A percentile compares a stretch with the other conserved stretches of the same genome.
These are phyloP conservation scores for Aspergillus ibericus DNA, from an alignment of 2,329 filamentous ascomycete genomes.

Conservation along the genomic window DNA sequence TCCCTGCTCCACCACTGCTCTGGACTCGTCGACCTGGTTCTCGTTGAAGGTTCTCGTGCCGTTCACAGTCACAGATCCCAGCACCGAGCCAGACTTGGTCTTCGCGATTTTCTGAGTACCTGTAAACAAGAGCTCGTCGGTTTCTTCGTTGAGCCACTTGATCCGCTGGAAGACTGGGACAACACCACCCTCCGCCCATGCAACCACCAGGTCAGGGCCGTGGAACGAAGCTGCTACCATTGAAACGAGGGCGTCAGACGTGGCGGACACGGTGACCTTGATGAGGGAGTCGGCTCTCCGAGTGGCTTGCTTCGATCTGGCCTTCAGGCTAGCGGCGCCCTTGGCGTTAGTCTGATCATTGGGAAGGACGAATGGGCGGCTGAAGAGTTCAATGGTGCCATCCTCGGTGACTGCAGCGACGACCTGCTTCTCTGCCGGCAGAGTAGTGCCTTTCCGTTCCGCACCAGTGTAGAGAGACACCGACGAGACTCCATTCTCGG, in stretches of 20 bases:
- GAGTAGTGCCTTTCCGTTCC: constrained; percentile 14
- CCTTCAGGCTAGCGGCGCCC: constrained; percentile 43
- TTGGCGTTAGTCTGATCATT: constrained; percentile 27
- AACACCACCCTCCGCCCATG: constrained; percentile 52
- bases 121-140: constrained; percentile 45
- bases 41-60: constrained; percentile 53
- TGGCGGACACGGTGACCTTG: constrained; percentile 46
- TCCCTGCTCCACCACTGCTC: constrained; percentile 53
- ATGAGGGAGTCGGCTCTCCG: constrained; percentile 47
- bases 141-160: constrained; percentile 47
- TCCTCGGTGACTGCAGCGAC: constrained; percentile 50
- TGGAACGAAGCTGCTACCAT: constrained; percentile 48
- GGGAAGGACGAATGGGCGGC: constrained; percentile 46
- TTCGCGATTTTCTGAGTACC: constrained; percentile 48
- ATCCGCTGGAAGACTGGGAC: constrained; percentile 52
- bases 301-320: constrained; percentile 46
- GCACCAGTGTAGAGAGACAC: constrained; percentile 38
- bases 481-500: constrained; percentile 47
- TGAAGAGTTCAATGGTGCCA: constrained; percentile 52
- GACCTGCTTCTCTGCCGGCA: constrained; percentile 39
- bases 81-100: constrained; percentile 43
- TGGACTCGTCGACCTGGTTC: constrained; percentile 58
- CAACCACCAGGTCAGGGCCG: constrained; percentile 48
- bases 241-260: constrained; percentile 40
- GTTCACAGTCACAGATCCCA: constrained; percentile 53